Percentiles rank a stretch among this genome's conserved stretches.
These are phyloP conservation scores for Taxillus chinensis DNA, from an alignment of 164 flowering plant genomes.

Conservation along the genomic window DNA sequence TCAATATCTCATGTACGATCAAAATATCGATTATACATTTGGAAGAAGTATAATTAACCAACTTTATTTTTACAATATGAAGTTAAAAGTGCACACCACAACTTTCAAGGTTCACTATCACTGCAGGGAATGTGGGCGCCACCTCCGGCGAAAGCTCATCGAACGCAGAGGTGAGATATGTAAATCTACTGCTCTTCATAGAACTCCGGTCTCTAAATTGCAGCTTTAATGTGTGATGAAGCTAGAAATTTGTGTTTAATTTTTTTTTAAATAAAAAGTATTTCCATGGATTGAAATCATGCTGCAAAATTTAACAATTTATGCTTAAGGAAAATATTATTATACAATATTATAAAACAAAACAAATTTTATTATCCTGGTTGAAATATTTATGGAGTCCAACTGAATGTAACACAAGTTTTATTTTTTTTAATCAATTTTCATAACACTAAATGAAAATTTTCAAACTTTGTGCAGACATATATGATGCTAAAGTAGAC, in stretches of 20 bases:
- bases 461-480: constrained; percentile 23
- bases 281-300: too few species aligned
- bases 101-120: constrained; percentile 47
- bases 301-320: too few species aligned
- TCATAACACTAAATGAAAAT: too few species aligned
- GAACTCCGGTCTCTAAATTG: background rate
- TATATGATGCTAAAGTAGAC: constrained; percentile 46
- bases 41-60: background rate
- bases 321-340: too few species aligned
- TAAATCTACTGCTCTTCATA: background rate
- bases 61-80: constrained; percentile 9
- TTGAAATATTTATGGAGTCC: too few species aligned
- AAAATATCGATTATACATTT: too few species aligned
- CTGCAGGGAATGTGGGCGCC: constrained; percentile 50
- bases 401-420: too few species aligned
- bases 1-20: too few species aligned
- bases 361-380: too few species aligned
- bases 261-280: too few species aligned
- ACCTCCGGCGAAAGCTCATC: constrained; percentile 32
- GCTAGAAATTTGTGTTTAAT: background rate
- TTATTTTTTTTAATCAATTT: too few species aligned
- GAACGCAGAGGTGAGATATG: constrained; percentile 38
- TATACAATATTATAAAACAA: too few species aligned
- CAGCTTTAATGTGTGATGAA: background rate
- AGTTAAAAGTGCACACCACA: constrained; percentile 24